phyloP scores from a whole-genome alignment of 495 filamentous ascomycete species.

The Penicillium bialowiezense region DNA sequence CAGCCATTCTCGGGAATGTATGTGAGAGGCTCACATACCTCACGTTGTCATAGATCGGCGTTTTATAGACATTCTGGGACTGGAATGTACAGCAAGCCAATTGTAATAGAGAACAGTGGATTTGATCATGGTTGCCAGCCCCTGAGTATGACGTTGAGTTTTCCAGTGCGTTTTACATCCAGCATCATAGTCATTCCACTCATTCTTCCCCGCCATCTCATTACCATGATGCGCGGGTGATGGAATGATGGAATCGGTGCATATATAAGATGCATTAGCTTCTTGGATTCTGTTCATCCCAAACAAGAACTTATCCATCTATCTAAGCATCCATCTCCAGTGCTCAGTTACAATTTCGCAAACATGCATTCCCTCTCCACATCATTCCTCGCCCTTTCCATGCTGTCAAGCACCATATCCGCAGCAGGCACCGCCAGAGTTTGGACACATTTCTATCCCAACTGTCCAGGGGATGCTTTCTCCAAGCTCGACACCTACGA shows the following conservation, averaged over 20 bases:
- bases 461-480: constrained; percentile 28
- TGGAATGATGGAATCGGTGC: constrained; percentile 7
- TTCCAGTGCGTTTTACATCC: constrained; percentile 13
- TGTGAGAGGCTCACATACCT: constrained; percentile 14
- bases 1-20: constrained; percentile 23
- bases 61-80: background rate
- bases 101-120: constrained; percentile 1
- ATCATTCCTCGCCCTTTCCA: constrained; percentile 15
- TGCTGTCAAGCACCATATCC: constrained; percentile 23
- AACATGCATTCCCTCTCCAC: constrained; percentile 20
- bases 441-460: constrained; percentile 38
- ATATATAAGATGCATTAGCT: constrained; percentile 11
- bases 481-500: constrained; percentile 24
- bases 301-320: background rate
- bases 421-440: constrained; percentile 28
- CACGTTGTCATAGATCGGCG: constrained; percentile 17
- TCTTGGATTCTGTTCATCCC: background rate
- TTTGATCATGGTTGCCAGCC: constrained; percentile 15
- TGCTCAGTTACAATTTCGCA: background rate
- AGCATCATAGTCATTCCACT: constrained; percentile 13
- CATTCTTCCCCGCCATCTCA: constrained; percentile 26
- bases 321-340: background rate
- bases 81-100: constrained; percentile 20
- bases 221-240: constrained; percentile 3
- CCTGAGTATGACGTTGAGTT: constrained; percentile 21